Evolutionary conservation across 305 asterid species (phyloP).

Genomic region (Fraxinus albicans): DNA sequence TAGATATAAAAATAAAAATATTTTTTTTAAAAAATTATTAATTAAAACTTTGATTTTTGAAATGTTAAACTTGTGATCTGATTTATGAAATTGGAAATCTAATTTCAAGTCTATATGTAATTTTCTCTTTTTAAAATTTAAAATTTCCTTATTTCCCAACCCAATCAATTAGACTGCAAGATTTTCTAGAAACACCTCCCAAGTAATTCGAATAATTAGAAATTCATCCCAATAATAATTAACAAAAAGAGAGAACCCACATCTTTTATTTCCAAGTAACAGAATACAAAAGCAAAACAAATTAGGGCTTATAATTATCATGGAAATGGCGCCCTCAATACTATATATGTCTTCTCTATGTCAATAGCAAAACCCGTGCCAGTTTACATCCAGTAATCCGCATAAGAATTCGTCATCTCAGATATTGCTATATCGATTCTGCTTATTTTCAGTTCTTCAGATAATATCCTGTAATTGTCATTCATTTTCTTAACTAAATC

Average conservation of each 20-base stretch:
- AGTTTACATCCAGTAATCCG: conserved; percentile 71
- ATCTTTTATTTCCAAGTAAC: not conserved
- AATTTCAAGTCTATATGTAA: too few relatives aligned
- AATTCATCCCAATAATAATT: not conserved
- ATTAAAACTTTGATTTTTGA: too few relatives aligned
- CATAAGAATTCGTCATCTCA: conserved; percentile 40
- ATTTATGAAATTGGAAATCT: too few relatives aligned
- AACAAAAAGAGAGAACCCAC: not conserved
- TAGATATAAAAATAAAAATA: too few relatives aligned
- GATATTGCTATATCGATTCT: conserved; percentile 51
- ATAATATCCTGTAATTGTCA: conserved; percentile 42
- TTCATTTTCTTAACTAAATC: conserved; percentile 53
- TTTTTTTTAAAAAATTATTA: too few relatives aligned
- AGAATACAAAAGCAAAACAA: not conserved
- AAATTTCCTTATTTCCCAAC: too few relatives aligned
- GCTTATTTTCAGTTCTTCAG: conserved; percentile 30
- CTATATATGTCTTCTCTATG: conserved; percentile 43
- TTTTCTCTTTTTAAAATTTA: too few relatives aligned
- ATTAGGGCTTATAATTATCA: conserved; percentile 22
- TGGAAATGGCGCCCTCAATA: conserved; percentile 41
- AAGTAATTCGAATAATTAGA: not conserved
- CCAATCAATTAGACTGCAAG: not conserved
- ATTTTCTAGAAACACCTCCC: not conserved
- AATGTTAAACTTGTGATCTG: too few relatives aligned
- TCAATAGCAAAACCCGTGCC: conserved; percentile 67